A percentile compares a stretch with the other conserved stretches of the same genome.
Conservation (phyloP, 768 basidiomycete species). For the Suillus bovinus region DNA sequence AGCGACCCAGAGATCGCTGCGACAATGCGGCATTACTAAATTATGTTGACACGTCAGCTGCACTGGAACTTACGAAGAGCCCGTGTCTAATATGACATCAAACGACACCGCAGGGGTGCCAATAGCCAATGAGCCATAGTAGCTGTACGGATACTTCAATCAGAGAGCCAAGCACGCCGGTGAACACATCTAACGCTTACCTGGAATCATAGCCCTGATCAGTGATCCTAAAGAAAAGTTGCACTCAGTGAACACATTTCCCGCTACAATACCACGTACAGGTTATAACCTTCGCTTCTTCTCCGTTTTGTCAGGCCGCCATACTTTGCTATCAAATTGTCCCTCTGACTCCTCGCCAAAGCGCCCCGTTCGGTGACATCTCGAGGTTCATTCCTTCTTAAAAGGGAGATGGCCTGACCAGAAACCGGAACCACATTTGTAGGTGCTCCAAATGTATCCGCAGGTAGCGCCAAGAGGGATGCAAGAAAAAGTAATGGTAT, state of each 20-base stretch:
- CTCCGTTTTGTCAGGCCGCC: constrained; percentile 32
- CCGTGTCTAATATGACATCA: constrained; percentile 55
- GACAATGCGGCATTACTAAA: background rate
- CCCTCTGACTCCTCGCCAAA: constrained; percentile 46
- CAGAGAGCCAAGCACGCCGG: background rate
- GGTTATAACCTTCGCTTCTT: constrained; percentile 51
- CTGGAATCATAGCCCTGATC: constrained; percentile 69
- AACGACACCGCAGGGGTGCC: constrained; percentile 50
- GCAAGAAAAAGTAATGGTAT: constrained; percentile 16
- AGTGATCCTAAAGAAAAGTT: constrained; percentile 44
- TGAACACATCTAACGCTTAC: constrained; percentile 33
- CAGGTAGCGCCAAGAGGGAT: constrained; percentile 15
- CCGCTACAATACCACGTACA: constrained; percentile 36
- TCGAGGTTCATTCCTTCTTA: constrained; percentile 14
- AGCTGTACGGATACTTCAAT: constrained; percentile 22
- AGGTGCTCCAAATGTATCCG: constrained; percentile 17
- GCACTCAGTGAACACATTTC: constrained; percentile 8
- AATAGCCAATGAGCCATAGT: constrained; percentile 40
- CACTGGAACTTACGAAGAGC: constrained; percentile 34
- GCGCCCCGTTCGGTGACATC: constrained; percentile 11
- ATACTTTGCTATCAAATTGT: constrained; percentile 48
- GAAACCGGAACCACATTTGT: constrained; percentile 5
- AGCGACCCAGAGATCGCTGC: constrained; percentile 53
- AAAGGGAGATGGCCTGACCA: constrained; percentile 25
- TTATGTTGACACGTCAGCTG: background rate